Percentiles rank a stretch among this genome's conserved stretches.
These are phyloP conservation scores for Penicillium sp. DNA, from an alignment of 2,329 filamentous ascomycete species.

Conservation along the genomic window DNA sequence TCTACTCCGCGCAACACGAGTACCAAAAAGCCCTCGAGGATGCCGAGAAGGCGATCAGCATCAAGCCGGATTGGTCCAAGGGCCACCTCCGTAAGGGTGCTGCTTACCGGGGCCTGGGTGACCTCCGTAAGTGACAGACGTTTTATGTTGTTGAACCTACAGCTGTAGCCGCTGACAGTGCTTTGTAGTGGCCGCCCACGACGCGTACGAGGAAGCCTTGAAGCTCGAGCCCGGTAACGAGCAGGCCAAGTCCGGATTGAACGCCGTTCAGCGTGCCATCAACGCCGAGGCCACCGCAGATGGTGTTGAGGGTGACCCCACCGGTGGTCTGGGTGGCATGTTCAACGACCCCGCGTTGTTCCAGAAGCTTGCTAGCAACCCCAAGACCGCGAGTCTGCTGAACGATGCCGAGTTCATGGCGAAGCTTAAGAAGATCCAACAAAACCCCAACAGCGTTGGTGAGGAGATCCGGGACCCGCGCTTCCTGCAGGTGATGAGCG, in stretches of 20 bases:
- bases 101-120: conserved; percentile 82
- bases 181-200: conserved; percentile 72
- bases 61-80: conserved; percentile 98
- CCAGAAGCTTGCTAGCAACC: conserved; percentile 88
- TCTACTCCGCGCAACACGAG: conserved; percentile 84
- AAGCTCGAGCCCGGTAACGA: conserved; percentile 91
- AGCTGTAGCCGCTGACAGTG: conserved; percentile 29
- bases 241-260: conserved; percentile 85
- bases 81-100: conserved; percentile 93
- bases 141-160: background rate
- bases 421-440: conserved; percentile 79
- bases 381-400: conserved; percentile 83
- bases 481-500: conserved; percentile 91
- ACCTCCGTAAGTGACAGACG: conserved; percentile 61
- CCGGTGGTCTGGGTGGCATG: conserved; percentile 80
- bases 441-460: conserved; percentile 77
- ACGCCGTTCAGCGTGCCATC: conserved; percentile 84
- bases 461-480: conserved; percentile 85
- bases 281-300: conserved; percentile 71
- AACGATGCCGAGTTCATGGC: conserved; percentile 85
- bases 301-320: conserved; percentile 64
- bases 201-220: conserved; percentile 92
- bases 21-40: conserved; percentile 84
- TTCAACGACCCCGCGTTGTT: conserved; percentile 91
- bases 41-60: conserved; percentile 86